Conservation (phyloP, 164 flowering plant genomes). For the Vitis amurensis region DNA sequence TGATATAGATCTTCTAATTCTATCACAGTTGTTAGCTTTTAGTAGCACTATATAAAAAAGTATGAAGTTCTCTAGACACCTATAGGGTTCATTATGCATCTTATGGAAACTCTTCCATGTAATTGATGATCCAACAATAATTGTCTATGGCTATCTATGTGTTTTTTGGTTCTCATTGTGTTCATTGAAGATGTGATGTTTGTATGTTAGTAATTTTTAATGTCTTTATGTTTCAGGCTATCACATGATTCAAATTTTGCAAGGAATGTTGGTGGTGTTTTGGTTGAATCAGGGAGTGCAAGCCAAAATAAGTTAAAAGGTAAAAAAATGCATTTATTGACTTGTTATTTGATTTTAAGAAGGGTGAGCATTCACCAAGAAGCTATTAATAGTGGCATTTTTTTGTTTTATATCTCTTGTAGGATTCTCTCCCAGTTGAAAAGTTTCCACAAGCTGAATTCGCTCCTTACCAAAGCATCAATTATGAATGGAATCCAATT, state of each 20-base stretch:
- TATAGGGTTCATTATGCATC: too few relatives aligned
- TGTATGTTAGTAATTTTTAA: not conserved
- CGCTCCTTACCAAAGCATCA: conserved; percentile 62
- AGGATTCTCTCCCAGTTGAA: conserved; percentile 88
- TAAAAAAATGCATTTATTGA: conserved; percentile 16
- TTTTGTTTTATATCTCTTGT: conserved; percentile 15
- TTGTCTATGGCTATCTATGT: not conserved
- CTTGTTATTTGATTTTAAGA: conserved; percentile 4
- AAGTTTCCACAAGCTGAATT: conserved; percentile 87
- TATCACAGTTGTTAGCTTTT: too few relatives aligned
- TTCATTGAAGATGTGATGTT: not conserved
- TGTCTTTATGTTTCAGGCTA: conserved; percentile 43
- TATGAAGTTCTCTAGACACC: too few relatives aligned
- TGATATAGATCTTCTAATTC: too few relatives aligned
- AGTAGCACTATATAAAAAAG: too few relatives aligned
- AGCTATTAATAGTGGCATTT: conserved; percentile 3
- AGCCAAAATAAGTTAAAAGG: conserved; percentile 40
- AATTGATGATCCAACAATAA: too few relatives aligned
- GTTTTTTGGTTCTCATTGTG: not conserved
- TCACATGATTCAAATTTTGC: conserved; percentile 55
- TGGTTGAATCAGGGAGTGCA: conserved; percentile 57
- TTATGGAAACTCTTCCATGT: too few relatives aligned
- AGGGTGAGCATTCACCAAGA: not conserved
- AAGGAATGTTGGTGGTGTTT: conserved; percentile 68
- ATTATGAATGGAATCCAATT: conserved; percentile 81